Conservation (phyloP, 2,329 filamentous ascomycete species). For the Teratosphaeria epicoccoides region DNA sequence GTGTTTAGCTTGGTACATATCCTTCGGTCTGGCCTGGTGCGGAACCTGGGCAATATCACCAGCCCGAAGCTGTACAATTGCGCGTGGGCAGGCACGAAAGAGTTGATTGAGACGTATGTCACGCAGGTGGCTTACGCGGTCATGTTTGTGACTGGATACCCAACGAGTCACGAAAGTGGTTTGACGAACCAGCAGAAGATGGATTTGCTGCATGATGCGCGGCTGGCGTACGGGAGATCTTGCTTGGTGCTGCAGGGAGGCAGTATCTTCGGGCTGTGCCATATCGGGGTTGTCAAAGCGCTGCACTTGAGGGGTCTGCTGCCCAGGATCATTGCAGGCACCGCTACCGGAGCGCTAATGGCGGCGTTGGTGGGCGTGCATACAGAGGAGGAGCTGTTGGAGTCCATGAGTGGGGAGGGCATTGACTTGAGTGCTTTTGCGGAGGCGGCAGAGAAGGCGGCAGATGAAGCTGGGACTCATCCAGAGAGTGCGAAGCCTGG, state of each 20-base stretch:
- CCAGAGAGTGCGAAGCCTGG: constrained; percentile 57
- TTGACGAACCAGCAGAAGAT: constrained; percentile 52
- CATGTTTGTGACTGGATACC: constrained; percentile 51
- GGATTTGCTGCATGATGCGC: constrained; percentile 58
- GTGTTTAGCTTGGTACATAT: constrained; percentile 48
- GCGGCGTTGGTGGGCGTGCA: constrained; percentile 65
- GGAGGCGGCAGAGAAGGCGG: constrained; percentile 41
- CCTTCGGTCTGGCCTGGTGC: constrained; percentile 60
- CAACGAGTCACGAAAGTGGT: constrained; percentile 19
- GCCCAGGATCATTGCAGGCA: constrained; percentile 77
- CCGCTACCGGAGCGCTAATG: constrained; percentile 79
- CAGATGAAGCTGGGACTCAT: constrained; percentile 19
- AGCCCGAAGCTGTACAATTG: constrained; percentile 57
- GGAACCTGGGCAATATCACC: constrained; percentile 69
- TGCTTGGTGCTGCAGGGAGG: constrained; percentile 76
- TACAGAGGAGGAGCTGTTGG: constrained; percentile 67
- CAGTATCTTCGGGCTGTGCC: constrained; percentile 83
- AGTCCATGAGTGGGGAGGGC: constrained; percentile 56
- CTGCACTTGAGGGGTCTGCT: constrained; percentile 65
- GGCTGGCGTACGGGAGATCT: constrained; percentile 75
- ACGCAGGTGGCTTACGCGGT: constrained; percentile 68
- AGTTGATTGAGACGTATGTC: constrained; percentile 77
- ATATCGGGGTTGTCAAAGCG: constrained; percentile 76
- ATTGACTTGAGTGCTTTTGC: constrained; percentile 55
- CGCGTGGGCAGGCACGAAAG: constrained; percentile 76